Evolutionary conservation across 805 yeast species (phyloP), one percentile per base, ranked within the genome.

Genomic region (Candida ascalaphidarum): DNA sequence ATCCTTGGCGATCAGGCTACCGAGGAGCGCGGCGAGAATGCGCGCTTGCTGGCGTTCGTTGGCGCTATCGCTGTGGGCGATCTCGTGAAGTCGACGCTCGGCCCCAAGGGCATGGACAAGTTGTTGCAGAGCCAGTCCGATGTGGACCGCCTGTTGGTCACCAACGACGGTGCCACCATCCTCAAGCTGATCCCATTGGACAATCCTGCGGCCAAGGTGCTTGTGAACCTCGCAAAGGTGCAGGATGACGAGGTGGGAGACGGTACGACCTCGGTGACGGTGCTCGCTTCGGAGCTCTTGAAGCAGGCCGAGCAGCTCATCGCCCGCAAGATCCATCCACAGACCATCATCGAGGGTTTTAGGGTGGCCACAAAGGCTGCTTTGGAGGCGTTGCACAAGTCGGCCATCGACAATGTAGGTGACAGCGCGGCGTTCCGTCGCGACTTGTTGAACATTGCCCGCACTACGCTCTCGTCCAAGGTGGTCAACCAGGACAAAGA

Each of bases 21-120:
- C 5, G 98, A 89, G 60, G 98, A 89, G 61, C 75, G 96, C 49
- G 98, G 92, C 25, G 98, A 92, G 58, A 88, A 89, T 59, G 98
- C 98, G 30, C 86, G 98, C 65, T 68, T 89, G 65, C 83, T 96
- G 5, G 85, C 98, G 2, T 92, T 92, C 56, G 94, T 92, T 8
- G 98, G 98, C 27, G 98, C 98, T 40, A 89, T 92, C 51, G 99
- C 98, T 22, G 98, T 92, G 20, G 99, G 98, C 29, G 98, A 92
- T 56, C 69, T 92, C 36, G 98, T 89, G 25, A 89, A 89, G 57
- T 67, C 86, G 17, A 82, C 98, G 3, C 64, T 92, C 39, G 99
- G 99, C 11, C 99, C 99, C 37, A 89, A 92, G 52, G 99, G 99
- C 38, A 89, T 92, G 97, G 99, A 92, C 57, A 92, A 92, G 55